Base-by-base conservation (phyloP, 768 basidiomycete species). In the Grammothele lineata region DNA sequence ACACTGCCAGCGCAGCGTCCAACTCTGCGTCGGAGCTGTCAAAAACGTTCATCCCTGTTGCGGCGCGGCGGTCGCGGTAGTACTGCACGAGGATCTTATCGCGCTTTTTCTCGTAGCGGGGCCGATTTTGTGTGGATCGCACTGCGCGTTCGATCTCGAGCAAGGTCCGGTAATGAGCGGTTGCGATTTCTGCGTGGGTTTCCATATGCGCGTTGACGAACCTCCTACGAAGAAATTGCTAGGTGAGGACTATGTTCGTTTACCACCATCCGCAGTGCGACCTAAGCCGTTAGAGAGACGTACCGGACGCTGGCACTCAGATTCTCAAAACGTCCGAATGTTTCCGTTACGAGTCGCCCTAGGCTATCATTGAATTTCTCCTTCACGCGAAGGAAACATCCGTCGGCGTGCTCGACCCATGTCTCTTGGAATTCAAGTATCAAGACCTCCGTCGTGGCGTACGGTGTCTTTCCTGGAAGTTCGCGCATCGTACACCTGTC, bases 381-480 rank as follows among this genome's bases (percentile, higher is more conserved):
- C 15, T 65, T 57, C 2, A 76, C 63, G 15, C 47, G 50, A 1
- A 54, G 49, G 60, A 75, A 61, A 51, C 73, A 74, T 12, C 51
- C 54, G 14, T 58, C 39, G 0, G 66, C 57, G 5, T 73, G 68
- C 1, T 34, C 32, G 8, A 48, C 43, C 77, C 77, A 78, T 4
- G 62, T 34, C 10, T 33, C 36, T 18, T 69, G 71, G 38, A 65
- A 70, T 5, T 60, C 51, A 1, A 50, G 51, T 25, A 80, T 77
- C 24, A 74, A 63, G 15, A 57, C 58, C 4, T 53, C 51, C 45
- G 71, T 73, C 8, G 70, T 73, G 12, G 63, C 61, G 37, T 67
- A 74, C 1, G 75, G 74, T 15, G 71, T 58, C 34, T 75, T 69
- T 10, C 66, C 62, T 0, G 74, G 74, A 17, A 76, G 66, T 38